A percentile compares a stretch with the other conserved stretches of the same genome.
phyloP scores from a whole-genome alignment of 305 asterid species.

The Rubia tinctorum region DNA sequence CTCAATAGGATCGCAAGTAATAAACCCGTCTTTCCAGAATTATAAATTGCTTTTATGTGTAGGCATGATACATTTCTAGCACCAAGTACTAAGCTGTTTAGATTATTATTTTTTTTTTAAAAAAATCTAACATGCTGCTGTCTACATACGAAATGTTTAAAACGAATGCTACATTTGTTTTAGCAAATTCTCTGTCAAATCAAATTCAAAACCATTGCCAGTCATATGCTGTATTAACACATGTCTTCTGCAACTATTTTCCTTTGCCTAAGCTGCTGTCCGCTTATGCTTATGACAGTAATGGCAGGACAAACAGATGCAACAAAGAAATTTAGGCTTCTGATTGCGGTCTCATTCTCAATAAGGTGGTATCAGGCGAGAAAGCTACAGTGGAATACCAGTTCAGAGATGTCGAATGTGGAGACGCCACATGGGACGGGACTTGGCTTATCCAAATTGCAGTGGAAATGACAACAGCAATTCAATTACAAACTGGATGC shows the following conservation, averaged over 20 bases:
- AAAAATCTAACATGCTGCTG: too few relatives aligned
- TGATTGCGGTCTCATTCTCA: background rate
- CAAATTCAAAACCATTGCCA: background rate
- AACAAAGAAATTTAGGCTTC: background rate
- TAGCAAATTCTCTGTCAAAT: background rate
- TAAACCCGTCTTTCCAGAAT: too few relatives aligned
- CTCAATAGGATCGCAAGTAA: too few relatives aligned
- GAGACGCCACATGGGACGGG: background rate
- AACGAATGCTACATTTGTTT: background rate
- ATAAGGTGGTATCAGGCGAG: background rate
- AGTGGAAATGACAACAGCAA: background rate
- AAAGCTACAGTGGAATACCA: slow-evolving; percentile 14
- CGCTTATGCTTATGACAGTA: background rate
- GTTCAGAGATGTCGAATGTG: slow-evolving; percentile 5
- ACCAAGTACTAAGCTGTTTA: too few relatives aligned
- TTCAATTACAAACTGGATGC: slow-evolving; percentile 24
- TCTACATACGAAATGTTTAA: too few relatives aligned
- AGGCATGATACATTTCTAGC: too few relatives aligned
- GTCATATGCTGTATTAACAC: background rate
- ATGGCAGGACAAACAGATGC: background rate
- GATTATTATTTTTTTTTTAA: too few relatives aligned
- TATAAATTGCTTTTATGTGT: too few relatives aligned
- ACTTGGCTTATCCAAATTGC: background rate
- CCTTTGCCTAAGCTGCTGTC: background rate
- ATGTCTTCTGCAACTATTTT: background rate